Base-by-base conservation (phyloP, 2,329 filamentous ascomycete species). In the Onygena corvina region DNA sequence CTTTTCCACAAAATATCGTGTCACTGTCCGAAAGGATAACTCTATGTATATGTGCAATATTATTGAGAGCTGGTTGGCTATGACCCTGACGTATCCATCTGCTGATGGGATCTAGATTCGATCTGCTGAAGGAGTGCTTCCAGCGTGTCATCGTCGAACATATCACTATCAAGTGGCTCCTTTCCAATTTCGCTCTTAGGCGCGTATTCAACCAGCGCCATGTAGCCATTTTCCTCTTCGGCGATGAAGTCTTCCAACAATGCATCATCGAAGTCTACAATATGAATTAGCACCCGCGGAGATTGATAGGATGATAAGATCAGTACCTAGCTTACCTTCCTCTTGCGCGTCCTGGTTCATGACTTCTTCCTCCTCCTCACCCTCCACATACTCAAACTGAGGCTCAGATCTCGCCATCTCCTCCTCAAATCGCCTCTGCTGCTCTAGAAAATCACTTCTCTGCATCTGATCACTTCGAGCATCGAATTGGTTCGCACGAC, bases 41-140 rank as follows among this genome's bases (percentile, higher is more conserved):
- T 18, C 30, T 14, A 20, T 34, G 25, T 18, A 30, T 45, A 33
- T 4, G 7, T 9, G 14, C 12, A 14, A 31, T 14, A 27, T 20
- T 18, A 36, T 12, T n/a, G 9, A 18, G 21, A 30, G 44, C 25
- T 5, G 35, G 4, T 11, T 18, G 29, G 23, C 40, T 46, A 46
- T 14, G 54, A 51, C 34, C 53, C 42, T n/a, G 65, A 67, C 60
- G 65, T 65, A 52, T 69, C 67, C 64, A 69, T 68, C 50, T 64
- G 62, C 50, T 64, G 61, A 42, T 56, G 53, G 21, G 54, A 33
- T 14, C 51, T 14, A 11, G 34, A 30, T 30, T 58, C 51, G 3
- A 73, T 67, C 52, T 72, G 65, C n/a, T 75, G 70, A 46, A 79
- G 64, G 31, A 85, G 61, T 56, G 86, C 80, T 53, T 80, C 77